Base-by-base conservation (phyloP, 495 filamentous ascomycete species). In the Xanthoparmelia taractica region DNA sequence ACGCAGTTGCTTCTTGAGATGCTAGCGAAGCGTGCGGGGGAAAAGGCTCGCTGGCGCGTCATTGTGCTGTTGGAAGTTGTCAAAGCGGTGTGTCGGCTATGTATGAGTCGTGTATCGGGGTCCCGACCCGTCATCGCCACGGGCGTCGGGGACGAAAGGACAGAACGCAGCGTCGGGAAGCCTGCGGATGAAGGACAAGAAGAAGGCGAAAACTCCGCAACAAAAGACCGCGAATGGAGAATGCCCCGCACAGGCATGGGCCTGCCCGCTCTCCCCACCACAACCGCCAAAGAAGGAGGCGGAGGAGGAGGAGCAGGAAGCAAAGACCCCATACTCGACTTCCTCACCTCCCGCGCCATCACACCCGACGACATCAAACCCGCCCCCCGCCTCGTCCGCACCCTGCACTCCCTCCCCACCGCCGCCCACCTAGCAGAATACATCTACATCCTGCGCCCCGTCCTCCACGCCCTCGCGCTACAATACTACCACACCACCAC, bases 311-410 rank as follows among this genome's bases (percentile, higher is more conserved):
- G n/a, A n/a, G 11, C 34, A 4, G 34, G 34, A 4, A 37, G 34
- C 38, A 12, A 15, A 15, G 8, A 5, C 6, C 2, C 38, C 34
- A 88, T 96, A 33, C 87, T 88, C 33, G 85, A 82, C 41, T 97
- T 94, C 72, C 82, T 98, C 25, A 87, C 95, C 52, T 85, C 85
- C n/a, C 91, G 93, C 59, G 94, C 96, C 23, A 79, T 98, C 33
- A 96, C 90, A 2, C 89, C 95, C 23, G 95, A 97, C 75, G 94
- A 97, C 73, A 92, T 98, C 77, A 96, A 96, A 72, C 86, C 92
- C 7, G 87, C 95, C 0, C 86, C 84, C 27, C 83, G 87, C 23
- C 83, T 98, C 54, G 79, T 97, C 38, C 92, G 94, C 67, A 80
- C 77, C 18, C 72, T 80, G n/a, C 73, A 75, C 13, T 78, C 76